phyloP scores from a whole-genome alignment of 1,139 yeast genomes.

The Kurtzmaniella quercitrusa region DNA sequence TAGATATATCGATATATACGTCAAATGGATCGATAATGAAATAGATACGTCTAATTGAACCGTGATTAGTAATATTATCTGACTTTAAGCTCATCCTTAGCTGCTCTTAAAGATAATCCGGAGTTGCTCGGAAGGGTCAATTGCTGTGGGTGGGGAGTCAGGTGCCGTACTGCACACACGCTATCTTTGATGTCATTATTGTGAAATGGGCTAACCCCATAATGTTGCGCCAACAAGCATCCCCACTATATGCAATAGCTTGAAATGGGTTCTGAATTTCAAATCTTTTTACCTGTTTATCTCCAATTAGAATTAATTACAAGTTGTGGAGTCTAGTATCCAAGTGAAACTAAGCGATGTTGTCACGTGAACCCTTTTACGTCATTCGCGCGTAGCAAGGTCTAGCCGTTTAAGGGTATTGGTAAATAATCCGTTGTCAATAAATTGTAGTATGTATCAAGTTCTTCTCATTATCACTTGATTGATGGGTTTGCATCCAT shows the following conservation, averaged over 20 bases:
- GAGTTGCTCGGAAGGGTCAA: not conserved
- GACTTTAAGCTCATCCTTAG: not conserved
- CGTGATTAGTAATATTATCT: no score
- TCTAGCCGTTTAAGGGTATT: not conserved
- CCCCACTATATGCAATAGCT: no score
- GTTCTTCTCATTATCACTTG: not conserved
- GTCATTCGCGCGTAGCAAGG: not conserved
- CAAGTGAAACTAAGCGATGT: no score
- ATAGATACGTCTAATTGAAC: no score
- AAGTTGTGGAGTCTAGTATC: no score
- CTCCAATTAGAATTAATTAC: no score
- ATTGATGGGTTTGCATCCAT: not conserved
- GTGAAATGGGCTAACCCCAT: not conserved
- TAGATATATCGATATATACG: no score
- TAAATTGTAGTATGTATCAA: not conserved
- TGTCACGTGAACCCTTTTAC: not conserved
- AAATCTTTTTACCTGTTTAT: no score
- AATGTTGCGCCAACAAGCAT: no score
- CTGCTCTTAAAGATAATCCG: not conserved
- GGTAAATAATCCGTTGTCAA: not conserved
- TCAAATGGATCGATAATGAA: no score
- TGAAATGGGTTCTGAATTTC: no score
- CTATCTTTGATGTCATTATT: not conserved
- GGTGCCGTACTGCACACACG: not conserved
- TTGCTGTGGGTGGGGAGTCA: not conserved